phyloP scores from a whole-genome alignment of 2,329 filamentous ascomycete genomes.

The Orbilia javanica region DNA sequence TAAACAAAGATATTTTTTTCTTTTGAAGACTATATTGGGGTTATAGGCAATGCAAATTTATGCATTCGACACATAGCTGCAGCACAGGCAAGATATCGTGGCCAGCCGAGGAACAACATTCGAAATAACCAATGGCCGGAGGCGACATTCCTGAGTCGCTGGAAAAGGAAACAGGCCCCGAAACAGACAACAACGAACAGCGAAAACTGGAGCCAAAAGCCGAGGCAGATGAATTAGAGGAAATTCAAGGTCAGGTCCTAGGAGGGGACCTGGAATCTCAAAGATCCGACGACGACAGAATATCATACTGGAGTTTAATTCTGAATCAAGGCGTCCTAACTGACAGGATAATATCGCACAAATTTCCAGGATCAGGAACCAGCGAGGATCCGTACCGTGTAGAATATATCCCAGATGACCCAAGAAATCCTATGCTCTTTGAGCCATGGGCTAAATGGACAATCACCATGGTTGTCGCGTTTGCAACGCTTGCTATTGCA shows the following conservation, averaged over 20 bases:
- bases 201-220: background rate
- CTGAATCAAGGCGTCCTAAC: slow-evolving; percentile 73
- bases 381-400: slow-evolving; percentile 76
- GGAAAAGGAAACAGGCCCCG: slow-evolving; percentile 18
- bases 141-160: background rate
- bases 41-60: too few species aligned
- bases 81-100: background rate
- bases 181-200: slow-evolving; percentile 1
- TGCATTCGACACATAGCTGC: background rate
- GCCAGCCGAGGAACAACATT: background rate
- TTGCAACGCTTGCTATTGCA: slow-evolving; percentile 76
- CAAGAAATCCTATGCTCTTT: slow-evolving; percentile 76
- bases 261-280: slow-evolving; percentile 29
- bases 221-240: slow-evolving; percentile 9
- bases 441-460: slow-evolving; percentile 73
- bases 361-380: slow-evolving; percentile 75
- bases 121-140: slow-evolving; percentile 1
- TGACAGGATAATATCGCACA: slow-evolving; percentile 70
- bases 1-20: too few species aligned
- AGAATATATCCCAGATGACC: slow-evolving; percentile 76
- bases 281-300: background rate
- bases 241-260: background rate
- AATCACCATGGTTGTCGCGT: slow-evolving; percentile 74
- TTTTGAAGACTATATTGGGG: too few species aligned
- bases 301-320: slow-evolving; percentile 69